Evolutionary conservation across 768 basidiomycete genomes (phyloP).

Genomic region (Rhodocollybia butyracea): DNA sequence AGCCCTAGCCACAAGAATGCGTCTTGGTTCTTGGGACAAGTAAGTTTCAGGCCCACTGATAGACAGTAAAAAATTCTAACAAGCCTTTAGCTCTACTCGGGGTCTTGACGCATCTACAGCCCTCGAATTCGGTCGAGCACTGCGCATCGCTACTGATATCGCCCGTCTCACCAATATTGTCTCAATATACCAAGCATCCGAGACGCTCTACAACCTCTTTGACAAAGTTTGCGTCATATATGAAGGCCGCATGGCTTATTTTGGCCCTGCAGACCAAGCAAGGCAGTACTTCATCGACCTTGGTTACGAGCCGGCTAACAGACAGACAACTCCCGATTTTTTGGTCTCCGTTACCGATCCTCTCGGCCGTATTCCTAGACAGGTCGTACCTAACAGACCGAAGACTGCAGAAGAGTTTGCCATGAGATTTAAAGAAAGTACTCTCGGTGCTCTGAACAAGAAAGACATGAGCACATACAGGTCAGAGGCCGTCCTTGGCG

Average conservation of each 20-base stretch:
- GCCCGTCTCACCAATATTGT: constrained; percentile 60
- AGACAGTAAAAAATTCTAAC: not conserved
- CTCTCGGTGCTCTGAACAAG: constrained; percentile 36
- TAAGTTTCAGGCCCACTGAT: constrained; percentile 23
- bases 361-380: constrained; percentile 47
- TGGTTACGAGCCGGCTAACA: constrained; percentile 57
- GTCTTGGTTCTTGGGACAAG: constrained; percentile 79
- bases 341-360: constrained; percentile 62
- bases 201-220: constrained; percentile 59
- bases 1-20: constrained; percentile 56
- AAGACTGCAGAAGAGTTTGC: constrained; percentile 59
- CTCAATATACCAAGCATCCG: constrained; percentile 85
- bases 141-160: constrained; percentile 62
- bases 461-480: constrained; percentile 46
- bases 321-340: constrained; percentile 67
- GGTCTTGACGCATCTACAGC: constrained; percentile 70
- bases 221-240: constrained; percentile 79
- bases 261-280: constrained; percentile 62
- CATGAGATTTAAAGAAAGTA: constrained; percentile 38
- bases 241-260: constrained; percentile 73
- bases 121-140: constrained; percentile 64
- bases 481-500: constrained; percentile 33
- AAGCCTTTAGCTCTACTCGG: constrained; percentile 53
- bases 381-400: constrained; percentile 42
- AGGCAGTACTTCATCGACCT: constrained; percentile 71